These are phyloP conservation scores for Aurifilum marmelostoma DNA, from an alignment of 2,329 filamentous ascomycete species.

Conservation along the genomic window DNA sequence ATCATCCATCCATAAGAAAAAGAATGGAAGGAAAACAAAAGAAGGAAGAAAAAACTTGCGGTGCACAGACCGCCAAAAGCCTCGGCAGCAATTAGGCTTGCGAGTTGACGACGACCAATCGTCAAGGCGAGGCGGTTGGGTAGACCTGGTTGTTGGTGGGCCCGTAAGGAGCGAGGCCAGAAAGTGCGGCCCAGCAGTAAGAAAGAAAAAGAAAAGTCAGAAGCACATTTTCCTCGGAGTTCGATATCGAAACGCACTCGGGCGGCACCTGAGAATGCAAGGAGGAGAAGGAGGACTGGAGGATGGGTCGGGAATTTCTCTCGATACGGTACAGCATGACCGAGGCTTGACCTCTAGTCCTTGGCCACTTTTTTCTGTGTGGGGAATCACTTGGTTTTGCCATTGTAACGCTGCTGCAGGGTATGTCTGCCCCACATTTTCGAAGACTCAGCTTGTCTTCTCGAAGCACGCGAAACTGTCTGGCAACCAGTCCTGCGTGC, in stretches of 20 bases:
- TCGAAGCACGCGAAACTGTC: constrained; percentile 29
- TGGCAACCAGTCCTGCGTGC: constrained; percentile 11
- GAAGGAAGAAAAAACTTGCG: background rate
- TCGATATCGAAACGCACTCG: background rate
- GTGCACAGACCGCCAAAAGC: constrained; percentile 2
- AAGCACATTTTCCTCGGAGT: background rate
- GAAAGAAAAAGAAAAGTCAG: background rate
- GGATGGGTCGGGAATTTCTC: constrained; percentile 3
- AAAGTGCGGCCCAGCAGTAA: constrained; percentile 4
- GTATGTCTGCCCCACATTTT: constrained; percentile 20
- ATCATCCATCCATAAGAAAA: background rate
- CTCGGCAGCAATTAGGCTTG: background rate
- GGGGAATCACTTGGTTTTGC: constrained; percentile 9
- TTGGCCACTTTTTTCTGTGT: constrained; percentile 3
- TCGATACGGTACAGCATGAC: constrained; percentile 17
- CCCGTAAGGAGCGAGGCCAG: background rate
- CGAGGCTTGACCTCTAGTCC: constrained; percentile 2
- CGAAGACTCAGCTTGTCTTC: constrained; percentile 26
- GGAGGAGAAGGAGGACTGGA: background rate
- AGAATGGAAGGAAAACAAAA: no score
- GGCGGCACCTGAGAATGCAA: no score
- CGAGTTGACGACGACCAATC: background rate
- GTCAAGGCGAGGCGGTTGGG: background rate
- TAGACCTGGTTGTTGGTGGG: background rate
- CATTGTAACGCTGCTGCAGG: constrained; percentile 13